phyloP scores from a whole-genome alignment of 2,329 filamentous ascomycete genomes.

The Talaromyces marneffei region DNA sequence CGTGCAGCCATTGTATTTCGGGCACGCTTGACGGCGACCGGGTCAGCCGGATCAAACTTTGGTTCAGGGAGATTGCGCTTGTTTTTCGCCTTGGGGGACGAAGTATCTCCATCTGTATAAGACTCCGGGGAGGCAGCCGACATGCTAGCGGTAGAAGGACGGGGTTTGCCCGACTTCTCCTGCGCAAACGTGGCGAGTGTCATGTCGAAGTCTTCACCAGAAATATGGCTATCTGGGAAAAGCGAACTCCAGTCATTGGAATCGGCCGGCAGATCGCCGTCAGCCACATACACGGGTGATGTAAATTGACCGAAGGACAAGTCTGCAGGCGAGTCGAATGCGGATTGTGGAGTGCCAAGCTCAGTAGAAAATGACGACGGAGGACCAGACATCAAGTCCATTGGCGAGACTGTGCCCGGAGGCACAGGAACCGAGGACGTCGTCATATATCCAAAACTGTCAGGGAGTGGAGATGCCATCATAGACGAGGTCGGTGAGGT shows the following conservation, averaged over 20 bases:
- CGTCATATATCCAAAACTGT: slow-evolving; percentile 31
- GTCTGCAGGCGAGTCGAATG: slow-evolving; percentile 63
- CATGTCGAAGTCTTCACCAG: slow-evolving; percentile 31
- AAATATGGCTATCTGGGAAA: slow-evolving; percentile 26
- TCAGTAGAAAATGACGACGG: slow-evolving; percentile 77
- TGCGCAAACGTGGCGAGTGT: slow-evolving; percentile 19
- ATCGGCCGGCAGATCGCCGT: slow-evolving; percentile 49
- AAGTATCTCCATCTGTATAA: background rate
- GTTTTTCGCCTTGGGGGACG: background rate
- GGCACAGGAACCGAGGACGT: slow-evolving; percentile 28
- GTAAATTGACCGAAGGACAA: slow-evolving; percentile 62
- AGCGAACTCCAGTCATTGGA: slow-evolving; percentile 65
- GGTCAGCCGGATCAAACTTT: slow-evolving; percentile 1
- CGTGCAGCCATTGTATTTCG: slow-evolving; percentile 90
- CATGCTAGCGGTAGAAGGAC: background rate
- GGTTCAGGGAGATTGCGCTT: background rate
- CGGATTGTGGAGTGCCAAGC: slow-evolving; percentile 67
- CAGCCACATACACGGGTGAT: slow-evolving; percentile 66
- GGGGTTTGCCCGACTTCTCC: background rate
- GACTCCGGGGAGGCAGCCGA: slow-evolving; percentile 4
- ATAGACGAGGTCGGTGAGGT: slow-evolving; percentile 21
- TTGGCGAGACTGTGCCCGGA: slow-evolving; percentile 69
- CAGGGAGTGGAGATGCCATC: slow-evolving; percentile 18
- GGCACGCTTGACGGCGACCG: slow-evolving; percentile 73
- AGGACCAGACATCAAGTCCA: slow-evolving; percentile 75